phyloP scores from a whole-genome alignment of 2,329 filamentous ascomycete genomes.

The Emmonsia crescens region DNA sequence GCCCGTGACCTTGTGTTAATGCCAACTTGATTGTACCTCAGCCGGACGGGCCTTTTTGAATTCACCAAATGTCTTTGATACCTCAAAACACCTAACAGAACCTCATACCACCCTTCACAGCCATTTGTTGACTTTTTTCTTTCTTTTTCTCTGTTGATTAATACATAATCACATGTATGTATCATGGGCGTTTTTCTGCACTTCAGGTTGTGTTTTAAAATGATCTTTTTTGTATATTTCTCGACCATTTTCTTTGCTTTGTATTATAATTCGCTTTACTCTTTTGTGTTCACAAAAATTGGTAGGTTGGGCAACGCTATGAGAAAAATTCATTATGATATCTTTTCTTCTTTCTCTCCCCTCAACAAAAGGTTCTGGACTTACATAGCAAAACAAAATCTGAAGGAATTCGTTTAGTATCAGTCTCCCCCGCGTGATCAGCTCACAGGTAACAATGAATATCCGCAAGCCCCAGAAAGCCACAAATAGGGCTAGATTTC shows the following conservation, averaged over 20 bases:
- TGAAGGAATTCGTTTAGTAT: too few species aligned
- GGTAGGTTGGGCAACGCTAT: neutral
- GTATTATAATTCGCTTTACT: conserved; percentile 1
- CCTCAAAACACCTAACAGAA: neutral
- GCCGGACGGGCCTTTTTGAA: neutral
- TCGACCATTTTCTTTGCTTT: neutral
- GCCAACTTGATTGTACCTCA: neutral
- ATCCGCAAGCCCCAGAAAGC: too few species aligned
- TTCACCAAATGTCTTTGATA: neutral
- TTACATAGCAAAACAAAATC: too few species aligned
- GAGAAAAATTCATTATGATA: neutral
- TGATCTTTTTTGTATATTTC: neutral
- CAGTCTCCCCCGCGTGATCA: too few species aligned
- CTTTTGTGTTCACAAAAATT: conserved; percentile 14
- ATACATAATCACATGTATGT: neutral
- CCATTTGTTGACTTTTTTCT: neutral
- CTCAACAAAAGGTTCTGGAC: too few species aligned
- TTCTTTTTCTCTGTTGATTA: neutral
- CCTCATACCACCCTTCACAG: neutral
- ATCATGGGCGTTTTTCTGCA: neutral
- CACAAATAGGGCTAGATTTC: neutral
- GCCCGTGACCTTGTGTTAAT: neutral
- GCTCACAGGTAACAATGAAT: too few species aligned
- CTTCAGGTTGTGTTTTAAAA: neutral
- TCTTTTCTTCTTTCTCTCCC: too few species aligned